These are phyloP conservation scores for Citrus sp. DNA, from an alignment of 345 rosid species.

Conservation along the genomic window DNA sequence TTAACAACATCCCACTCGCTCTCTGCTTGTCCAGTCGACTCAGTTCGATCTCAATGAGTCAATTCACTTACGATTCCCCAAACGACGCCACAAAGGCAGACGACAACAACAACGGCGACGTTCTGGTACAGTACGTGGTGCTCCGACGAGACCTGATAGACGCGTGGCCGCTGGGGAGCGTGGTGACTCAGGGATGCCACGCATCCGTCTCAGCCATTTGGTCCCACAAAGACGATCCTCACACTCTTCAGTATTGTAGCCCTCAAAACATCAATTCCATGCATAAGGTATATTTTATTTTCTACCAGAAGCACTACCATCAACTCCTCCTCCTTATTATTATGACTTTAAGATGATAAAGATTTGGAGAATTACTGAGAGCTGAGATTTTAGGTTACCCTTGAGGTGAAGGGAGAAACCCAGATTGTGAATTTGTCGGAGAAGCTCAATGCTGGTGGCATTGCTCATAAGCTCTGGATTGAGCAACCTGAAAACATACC, in stretches of 20 bases:
- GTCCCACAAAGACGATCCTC: constrained; percentile 62
- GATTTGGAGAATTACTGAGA: neutral
- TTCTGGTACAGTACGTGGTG: constrained; percentile 78
- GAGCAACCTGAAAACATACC: constrained; percentile 92
- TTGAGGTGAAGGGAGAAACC: constrained; percentile 90
- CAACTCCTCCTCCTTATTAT: too few relatives aligned
- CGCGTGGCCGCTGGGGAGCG: constrained; percentile 90
- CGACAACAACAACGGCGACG: constrained; percentile 34
- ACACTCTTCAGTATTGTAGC: constrained; percentile 62
- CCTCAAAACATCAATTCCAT: constrained; percentile 64
- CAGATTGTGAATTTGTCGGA: constrained; percentile 75
- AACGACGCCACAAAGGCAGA: constrained; percentile 15
- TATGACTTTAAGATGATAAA: too few relatives aligned
- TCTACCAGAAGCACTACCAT: neutral
- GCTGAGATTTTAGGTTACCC: constrained; percentile 55
- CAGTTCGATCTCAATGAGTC: constrained; percentile 40
- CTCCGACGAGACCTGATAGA: constrained; percentile 86
- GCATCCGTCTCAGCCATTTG: constrained; percentile 85
- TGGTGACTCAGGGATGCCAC: constrained; percentile 95
- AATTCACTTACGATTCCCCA: constrained; percentile 8
- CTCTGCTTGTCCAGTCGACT: neutral
- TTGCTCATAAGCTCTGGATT: constrained; percentile 77
- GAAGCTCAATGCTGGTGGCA: constrained; percentile 58
- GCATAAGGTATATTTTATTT: constrained; percentile 60
- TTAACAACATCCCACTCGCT: constrained; percentile 3